Percentiles rank a stretch among this genome's conserved stretches.
These are phyloP conservation scores for Ophiostoma ips DNA, from an alignment of 2,329 filamentous ascomycete genomes.

Conservation along the genomic window DNA sequence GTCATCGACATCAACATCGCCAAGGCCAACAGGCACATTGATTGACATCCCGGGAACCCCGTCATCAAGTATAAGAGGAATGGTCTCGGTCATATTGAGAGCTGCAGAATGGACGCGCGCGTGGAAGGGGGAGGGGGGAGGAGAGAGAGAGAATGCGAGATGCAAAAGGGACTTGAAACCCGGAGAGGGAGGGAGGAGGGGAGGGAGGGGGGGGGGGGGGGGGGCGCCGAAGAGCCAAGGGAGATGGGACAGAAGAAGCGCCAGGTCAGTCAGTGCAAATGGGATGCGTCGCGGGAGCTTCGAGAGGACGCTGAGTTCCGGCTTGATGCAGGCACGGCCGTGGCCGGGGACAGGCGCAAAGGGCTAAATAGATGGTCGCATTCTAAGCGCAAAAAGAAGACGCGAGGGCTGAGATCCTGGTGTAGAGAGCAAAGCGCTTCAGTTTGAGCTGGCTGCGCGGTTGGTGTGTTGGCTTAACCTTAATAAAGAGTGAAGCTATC, in stretches of 20 bases:
- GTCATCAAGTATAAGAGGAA: slow-evolving; percentile 10
- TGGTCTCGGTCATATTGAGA: slow-evolving; percentile 1
- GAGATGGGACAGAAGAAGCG: too few species aligned
- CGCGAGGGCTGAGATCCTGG: too few species aligned
- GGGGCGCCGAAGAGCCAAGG: too few species aligned
- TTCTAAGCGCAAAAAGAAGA: not conserved
- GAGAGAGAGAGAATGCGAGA: not conserved
- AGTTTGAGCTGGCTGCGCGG: too few species aligned
- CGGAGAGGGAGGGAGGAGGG: too few species aligned
- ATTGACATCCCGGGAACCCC: slow-evolving; percentile 27
- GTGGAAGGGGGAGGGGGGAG: not conserved
- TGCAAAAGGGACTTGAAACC: too few species aligned
- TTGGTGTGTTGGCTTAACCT: too few species aligned
- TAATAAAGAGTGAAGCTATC: too few species aligned
- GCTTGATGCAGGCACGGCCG: not conserved
- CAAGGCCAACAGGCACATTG: slow-evolving; percentile 33
- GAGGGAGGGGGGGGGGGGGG: too few species aligned
- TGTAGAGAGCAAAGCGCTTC: too few species aligned
- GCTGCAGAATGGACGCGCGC: too few species aligned
- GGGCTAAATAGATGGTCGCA: not conserved
- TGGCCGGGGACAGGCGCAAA: not conserved
- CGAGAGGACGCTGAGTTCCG: not conserved
- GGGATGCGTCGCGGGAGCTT: not conserved
- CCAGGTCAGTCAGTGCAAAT: not conserved
- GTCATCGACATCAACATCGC: slow-evolving; percentile 55